A percentile compares a stretch with the other conserved stretches of the same genome.
These are phyloP conservation scores for Hypoxylon sp. DNA, from an alignment of 2,329 filamentous ascomycete species.

Conservation along the genomic window DNA sequence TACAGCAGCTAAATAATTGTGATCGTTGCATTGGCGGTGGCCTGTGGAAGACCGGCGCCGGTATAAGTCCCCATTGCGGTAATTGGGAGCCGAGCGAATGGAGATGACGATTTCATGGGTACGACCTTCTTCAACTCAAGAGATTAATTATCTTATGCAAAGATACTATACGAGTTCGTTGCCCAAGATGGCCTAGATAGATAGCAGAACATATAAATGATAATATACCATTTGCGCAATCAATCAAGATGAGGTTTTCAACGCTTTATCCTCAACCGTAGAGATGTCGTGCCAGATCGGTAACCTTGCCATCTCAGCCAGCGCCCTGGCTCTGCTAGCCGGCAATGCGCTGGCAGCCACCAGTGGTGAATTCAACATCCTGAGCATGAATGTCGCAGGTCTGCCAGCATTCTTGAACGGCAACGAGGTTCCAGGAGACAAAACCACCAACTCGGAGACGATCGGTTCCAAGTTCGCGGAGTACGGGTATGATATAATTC, in stretches of 20 bases:
- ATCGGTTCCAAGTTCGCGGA: conserved; percentile 66
- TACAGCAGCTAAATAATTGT: conserved; percentile 22
- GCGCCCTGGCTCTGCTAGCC: conserved; percentile 11
- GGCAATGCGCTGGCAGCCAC: conserved; percentile 37
- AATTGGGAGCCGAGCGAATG: conserved; percentile 29
- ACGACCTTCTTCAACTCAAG: conserved; percentile 10
- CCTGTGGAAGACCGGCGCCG: conserved; percentile 20
- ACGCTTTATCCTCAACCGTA: conserved; percentile 10
- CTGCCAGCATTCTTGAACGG: conserved; percentile 41
- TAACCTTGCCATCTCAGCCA: conserved; percentile 21
- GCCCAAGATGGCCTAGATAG: conserved; percentile 7
- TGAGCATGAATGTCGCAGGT: conserved; percentile 46
- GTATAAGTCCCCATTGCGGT: conserved; percentile 29
- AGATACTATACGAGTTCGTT: conserved; percentile 5
- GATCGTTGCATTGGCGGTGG: conserved; percentile 30
- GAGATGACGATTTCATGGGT: conserved; percentile 23
- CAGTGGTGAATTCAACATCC: conserved; percentile 43
- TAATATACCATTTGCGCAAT: too few species aligned
- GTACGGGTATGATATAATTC: conserved; percentile 68
- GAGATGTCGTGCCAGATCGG: conserved; percentile 28
- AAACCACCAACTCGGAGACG: conserved; percentile 59
- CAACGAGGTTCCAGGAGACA: conserved; percentile 44
- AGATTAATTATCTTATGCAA: conserved; percentile 13
- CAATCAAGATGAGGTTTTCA: not conserved
- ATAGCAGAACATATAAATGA: conserved; percentile 20